phyloP scores from a whole-genome alignment of 2,329 filamentous ascomycete species.

The Helotiales sp. region DNA sequence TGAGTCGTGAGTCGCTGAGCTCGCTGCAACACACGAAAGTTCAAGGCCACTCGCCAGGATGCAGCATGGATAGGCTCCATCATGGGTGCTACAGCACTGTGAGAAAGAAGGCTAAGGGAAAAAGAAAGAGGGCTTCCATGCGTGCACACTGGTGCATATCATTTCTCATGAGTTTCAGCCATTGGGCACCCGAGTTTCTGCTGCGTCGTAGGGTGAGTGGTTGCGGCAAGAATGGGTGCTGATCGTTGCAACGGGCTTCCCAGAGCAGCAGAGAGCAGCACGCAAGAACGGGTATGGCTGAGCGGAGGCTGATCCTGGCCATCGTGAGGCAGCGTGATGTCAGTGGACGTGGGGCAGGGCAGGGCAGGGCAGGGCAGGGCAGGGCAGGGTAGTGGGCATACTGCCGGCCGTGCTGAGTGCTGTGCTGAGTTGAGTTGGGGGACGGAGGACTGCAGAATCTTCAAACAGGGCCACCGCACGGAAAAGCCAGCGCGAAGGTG shows the following conservation, averaged over 20 bases:
- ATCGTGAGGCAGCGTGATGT: constrained; percentile 1
- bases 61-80: neutral
- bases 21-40: neutral
- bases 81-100: too few relatives aligned
- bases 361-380: neutral
- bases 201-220: constrained; percentile 4
- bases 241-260: constrained; percentile 11
- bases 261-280: neutral
- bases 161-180: neutral
- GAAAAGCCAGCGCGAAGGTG: neutral
- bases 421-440: neutral
- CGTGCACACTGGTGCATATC: neutral
- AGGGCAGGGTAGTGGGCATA: neutral
- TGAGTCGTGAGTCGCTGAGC: neutral
- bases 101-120: neutral
- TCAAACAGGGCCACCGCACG: neutral
- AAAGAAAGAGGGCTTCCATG: neutral
- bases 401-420: neutral
- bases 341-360: neutral
- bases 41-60: neutral
- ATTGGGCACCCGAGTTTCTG: constrained; percentile 3
- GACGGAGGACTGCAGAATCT: neutral
- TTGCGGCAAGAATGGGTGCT: neutral
- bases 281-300: neutral
- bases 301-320: neutral